These are phyloP conservation scores for Aspergillus novoparasiticus DNA, from an alignment of 2,329 filamentous ascomycete species.

Conservation along the genomic window DNA sequence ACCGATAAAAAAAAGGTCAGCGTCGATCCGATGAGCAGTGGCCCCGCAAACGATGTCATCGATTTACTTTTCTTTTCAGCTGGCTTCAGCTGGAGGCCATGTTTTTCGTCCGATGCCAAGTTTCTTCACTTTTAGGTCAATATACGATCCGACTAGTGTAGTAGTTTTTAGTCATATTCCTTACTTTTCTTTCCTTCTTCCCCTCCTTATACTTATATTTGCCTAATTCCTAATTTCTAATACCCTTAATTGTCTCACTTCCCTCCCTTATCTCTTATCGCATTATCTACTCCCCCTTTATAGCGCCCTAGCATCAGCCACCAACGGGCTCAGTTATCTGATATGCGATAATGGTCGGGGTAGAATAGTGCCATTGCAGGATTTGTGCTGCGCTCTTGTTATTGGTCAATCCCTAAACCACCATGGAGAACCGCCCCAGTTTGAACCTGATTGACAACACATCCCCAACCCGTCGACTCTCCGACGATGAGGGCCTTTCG, in stretches of 20 bases:
- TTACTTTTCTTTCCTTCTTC: neutral
- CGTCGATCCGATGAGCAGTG: constrained; percentile 9
- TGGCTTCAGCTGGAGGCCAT: neutral
- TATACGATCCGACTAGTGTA: neutral
- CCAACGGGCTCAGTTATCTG: neutral
- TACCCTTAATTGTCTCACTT: neutral
- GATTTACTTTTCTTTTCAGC: constrained; percentile 9
- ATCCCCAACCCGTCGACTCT: constrained; percentile 25
- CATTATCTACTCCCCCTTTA: constrained; percentile 3
- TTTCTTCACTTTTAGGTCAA: neutral
- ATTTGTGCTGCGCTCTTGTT: neutral
- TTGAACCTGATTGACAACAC: constrained; percentile 48
- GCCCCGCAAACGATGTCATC: constrained; percentile 26
- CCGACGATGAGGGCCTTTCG: constrained; percentile 25
- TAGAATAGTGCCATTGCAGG: neutral
- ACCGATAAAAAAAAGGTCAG: neutral
- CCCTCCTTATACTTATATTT: neutral
- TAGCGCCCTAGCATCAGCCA: neutral
- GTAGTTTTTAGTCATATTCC: neutral
- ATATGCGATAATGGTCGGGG: neutral
- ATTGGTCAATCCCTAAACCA: constrained; percentile 3
- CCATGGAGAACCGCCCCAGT: constrained; percentile 29
- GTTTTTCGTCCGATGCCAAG: constrained; percentile 6
- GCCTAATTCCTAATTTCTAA: neutral
- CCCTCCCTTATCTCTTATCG: neutral